These are phyloP conservation scores for Xylariaceae sp. DNA, from an alignment of 2,329 filamentous ascomycete species.

Conservation along the genomic window DNA sequence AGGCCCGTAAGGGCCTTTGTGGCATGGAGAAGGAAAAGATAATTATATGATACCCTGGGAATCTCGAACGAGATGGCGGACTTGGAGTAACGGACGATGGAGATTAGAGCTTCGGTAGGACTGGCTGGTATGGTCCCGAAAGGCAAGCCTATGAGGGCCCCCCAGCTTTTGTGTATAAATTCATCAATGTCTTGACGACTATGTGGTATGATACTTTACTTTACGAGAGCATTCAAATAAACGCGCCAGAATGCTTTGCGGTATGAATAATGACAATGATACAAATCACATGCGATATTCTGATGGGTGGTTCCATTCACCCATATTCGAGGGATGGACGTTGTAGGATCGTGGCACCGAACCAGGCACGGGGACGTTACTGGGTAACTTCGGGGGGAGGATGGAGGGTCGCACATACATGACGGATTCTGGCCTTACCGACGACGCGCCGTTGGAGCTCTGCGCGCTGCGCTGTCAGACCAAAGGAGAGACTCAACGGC, in stretches of 20 bases:
- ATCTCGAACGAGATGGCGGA: neutral
- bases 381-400: no score
- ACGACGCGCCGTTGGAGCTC: no score
- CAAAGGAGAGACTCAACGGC: no score
- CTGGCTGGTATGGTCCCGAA: slow-evolving; percentile 10
- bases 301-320: no score
- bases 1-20: no score
- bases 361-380: no score
- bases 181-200: slow-evolving; percentile 12
- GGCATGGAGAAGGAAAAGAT: neutral
- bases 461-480: no score
- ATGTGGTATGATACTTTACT: slow-evolving; percentile 1
- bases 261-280: slow-evolving; percentile 20
- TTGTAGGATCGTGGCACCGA: slow-evolving; percentile 4
- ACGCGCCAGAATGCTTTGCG: slow-evolving; percentile 11
- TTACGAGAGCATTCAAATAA: slow-evolving; percentile 2
- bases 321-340: no score
- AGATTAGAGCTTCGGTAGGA: neutral
- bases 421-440: no score
- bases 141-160: slow-evolving; percentile 7
- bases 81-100: neutral
- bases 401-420: no score
- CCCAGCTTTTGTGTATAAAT: slow-evolving; percentile 8
- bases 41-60: slow-evolving; percentile 1
- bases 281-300: slow-evolving; percentile 17